phyloP scores from a whole-genome alignment of 768 basidiomycete genomes.

The Naganishia vaughanmartiniae region DNA sequence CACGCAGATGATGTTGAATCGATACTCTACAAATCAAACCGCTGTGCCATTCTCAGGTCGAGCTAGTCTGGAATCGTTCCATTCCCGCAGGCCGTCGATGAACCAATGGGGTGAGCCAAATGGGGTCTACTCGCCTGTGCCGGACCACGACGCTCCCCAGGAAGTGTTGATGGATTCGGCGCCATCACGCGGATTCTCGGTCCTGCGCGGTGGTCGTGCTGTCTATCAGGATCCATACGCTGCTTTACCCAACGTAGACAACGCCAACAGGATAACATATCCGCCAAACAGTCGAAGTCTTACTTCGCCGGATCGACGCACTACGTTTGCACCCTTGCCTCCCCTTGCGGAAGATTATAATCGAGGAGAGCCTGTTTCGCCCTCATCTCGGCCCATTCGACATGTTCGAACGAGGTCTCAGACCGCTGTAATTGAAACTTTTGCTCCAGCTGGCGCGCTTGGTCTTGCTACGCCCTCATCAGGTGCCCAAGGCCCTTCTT shows the following conservation, averaged over 20 bases:
- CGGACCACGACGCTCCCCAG: conserved; percentile 14
- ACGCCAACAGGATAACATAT: conserved; percentile 1
- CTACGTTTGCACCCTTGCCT: conserved; percentile 10
- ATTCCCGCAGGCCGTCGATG: conserved; percentile 20
- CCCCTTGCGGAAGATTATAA: conserved; percentile 2
- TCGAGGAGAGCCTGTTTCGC: background rate
- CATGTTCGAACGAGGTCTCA: conserved; percentile 34
- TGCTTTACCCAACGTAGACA: conserved; percentile 54
- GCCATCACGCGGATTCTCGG: conserved; percentile 69
- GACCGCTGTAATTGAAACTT: conserved; percentile 31
- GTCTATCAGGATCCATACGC: conserved; percentile 83
- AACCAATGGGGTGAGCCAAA: conserved; percentile 9
- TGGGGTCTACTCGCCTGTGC: conserved; percentile 2
- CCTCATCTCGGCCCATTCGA: conserved; percentile 14
- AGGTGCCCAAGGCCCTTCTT: background rate
- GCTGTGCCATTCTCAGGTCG: conserved; percentile 16
- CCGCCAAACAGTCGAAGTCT: conserved; percentile 10
- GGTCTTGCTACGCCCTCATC: background rate
- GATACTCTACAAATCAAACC: conserved; percentile 38
- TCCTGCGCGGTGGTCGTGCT: conserved; percentile 82
- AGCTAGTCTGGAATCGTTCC: conserved; percentile 26
- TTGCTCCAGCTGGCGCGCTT: conserved; percentile 17
- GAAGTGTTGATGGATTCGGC: conserved; percentile 24
- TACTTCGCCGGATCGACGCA: conserved; percentile 10
- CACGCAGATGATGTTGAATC: conserved; percentile 52